Conservation (phyloP, 305 asterid genomes). For the Solanum hybrid region DNA sequence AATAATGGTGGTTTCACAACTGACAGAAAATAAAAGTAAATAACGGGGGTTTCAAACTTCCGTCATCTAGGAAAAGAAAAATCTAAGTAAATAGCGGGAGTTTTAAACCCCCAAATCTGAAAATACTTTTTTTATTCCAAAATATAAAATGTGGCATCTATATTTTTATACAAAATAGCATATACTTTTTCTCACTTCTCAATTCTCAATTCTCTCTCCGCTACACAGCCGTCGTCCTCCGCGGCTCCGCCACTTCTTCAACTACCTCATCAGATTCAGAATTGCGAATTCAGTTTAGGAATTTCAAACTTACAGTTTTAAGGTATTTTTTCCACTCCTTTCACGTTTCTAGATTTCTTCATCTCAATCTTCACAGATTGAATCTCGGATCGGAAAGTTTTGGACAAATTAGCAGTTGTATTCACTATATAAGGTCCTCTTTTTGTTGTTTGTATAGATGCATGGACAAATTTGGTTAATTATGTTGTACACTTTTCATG, state of each 20-base stretch:
- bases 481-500: neutral
- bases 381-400: neutral
- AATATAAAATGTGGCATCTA: too few relatives aligned
- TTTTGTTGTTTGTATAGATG: neutral
- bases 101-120: neutral
- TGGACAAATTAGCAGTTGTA: neutral
- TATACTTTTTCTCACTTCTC: neutral
- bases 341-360: neutral
- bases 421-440: too few relatives aligned
- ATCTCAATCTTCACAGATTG: neutral
- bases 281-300: too few relatives aligned
- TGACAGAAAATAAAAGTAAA: too few relatives aligned
- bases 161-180: neutral
- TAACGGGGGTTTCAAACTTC: neutral
- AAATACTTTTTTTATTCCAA: neutral
- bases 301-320: too few relatives aligned
- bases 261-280: neutral
- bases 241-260: neutral
- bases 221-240: too few relatives aligned
- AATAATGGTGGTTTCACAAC: too few relatives aligned
- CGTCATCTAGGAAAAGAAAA: neutral
- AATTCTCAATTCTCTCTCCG: neutral
- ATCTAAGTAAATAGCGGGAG: too few relatives aligned
- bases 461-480: too few relatives aligned
- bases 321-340: neutral